phyloP scores from a whole-genome alignment of 768 basidiomycete genomes.

The Rhodotorula kratochvilovae region DNA sequence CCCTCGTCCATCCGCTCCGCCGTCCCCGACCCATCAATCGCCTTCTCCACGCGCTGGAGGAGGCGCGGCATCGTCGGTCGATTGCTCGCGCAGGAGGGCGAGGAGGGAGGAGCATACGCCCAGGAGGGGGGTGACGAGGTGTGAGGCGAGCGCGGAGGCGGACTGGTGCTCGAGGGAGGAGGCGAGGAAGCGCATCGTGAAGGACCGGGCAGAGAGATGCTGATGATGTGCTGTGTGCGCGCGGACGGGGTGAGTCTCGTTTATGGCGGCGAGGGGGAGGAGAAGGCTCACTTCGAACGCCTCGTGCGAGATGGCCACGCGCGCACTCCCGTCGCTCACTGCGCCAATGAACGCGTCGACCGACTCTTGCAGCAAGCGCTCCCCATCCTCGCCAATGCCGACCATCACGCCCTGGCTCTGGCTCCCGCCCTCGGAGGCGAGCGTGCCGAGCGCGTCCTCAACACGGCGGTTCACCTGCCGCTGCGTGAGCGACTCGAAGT shows the following conservation, averaged over 20 bases:
- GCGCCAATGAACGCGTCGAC: slow-evolving; percentile 5
- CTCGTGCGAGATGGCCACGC: not conserved
- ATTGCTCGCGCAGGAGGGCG: not conserved
- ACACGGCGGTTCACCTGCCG: slow-evolving; percentile 9
- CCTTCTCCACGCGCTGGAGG: not conserved
- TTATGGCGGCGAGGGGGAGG: not conserved
- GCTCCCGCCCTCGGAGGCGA: not conserved
- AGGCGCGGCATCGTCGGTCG: slow-evolving; percentile 4
- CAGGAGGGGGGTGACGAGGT: slow-evolving; percentile 23
- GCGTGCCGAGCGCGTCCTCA: slow-evolving; percentile 6
- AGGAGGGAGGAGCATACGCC: slow-evolving; percentile 4
- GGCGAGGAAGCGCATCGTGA: slow-evolving; percentile 1
- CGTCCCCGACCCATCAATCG: slow-evolving; percentile 9
- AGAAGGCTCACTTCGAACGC: slow-evolving; percentile 13
- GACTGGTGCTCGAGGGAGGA: slow-evolving; percentile 9
- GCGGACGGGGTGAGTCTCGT: no score
- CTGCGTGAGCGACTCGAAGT: slow-evolving; percentile 11
- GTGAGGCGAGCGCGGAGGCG: slow-evolving; percentile 3
- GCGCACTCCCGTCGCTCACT: not conserved
- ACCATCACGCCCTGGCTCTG: slow-evolving; percentile 10
- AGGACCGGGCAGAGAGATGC: not conserved
- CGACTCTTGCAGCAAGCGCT: not conserved
- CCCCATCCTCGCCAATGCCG: slow-evolving; percentile 16
- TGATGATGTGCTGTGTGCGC: slow-evolving; percentile 3
- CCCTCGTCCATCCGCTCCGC: slow-evolving; percentile 12